Evolutionary conservation across 2,329 filamentous ascomycete genomes (phyloP), one percentile per base, ranked within the genome.

Genomic region (Calycina marina): DNA sequence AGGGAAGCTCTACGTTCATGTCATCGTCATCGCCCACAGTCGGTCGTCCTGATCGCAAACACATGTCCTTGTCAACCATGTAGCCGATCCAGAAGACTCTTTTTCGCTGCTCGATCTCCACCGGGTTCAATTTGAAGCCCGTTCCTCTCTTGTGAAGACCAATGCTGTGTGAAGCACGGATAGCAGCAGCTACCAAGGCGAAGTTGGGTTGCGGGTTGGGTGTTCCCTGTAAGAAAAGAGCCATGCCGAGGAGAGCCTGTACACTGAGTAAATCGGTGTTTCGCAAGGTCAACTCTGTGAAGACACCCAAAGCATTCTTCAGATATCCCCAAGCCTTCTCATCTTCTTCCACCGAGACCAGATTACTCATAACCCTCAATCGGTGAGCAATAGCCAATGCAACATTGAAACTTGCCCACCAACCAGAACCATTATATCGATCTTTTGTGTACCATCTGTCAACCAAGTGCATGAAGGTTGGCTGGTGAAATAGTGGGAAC

Each of bases 321-420:
- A 98, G 61, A 52, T 94, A 92, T 2, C 77, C 78, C 86, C 90
- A 96, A 0, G 86, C 86, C 53, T 92, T 92, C 32, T 86, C 76
- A 45, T 96, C 90, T 52, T 96, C 88, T 40, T 93, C 85, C 40
- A 81, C 73, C 1, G 85, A 78, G 0, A 93, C 83, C 6, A 93
- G 62, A 48, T 93, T 90, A 60, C 83, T 93, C 85, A 94, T 93
- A 14, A 94, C 84, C 8, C 90, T 77, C 48, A 98, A 63, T 25
- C 90, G 72, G 52, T 94, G 84, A 4, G 88, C 80, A 44, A 94
- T 92, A n/a, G 88, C 90, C 35, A 98, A 60, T 1, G 80, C 84
- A 37, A 93, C 79, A 47, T 98, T 98, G 47, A 98, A 66, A 56
- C 85, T 93, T 4, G 90, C 90, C 88, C 90, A 98, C 90, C 90